These are phyloP conservation scores for Candida neerlandica DNA, from an alignment of 1,139 yeast genomes.

Conservation along the genomic window DNA sequence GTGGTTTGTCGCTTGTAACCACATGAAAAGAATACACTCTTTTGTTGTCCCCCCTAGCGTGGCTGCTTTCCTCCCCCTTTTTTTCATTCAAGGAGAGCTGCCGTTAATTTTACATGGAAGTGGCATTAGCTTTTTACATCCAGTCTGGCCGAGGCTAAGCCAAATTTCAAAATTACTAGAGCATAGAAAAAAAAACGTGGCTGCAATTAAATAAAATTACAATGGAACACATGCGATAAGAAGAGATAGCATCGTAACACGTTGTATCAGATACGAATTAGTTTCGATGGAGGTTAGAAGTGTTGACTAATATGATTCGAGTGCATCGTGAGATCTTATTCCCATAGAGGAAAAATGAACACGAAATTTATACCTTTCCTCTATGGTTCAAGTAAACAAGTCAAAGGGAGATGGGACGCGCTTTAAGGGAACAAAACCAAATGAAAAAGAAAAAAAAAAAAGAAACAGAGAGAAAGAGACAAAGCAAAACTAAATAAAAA, in stretches of 20 bases:
- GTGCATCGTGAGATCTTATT: background rate
- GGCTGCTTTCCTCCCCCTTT: background rate
- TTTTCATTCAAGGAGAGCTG: background rate
- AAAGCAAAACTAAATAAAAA: background rate
- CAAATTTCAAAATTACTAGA: background rate
- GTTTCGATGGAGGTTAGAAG: background rate
- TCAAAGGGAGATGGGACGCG: too few species aligned
- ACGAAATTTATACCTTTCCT: background rate
- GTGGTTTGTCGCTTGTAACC: background rate
- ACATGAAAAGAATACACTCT: background rate
- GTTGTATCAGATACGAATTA: conserved; percentile 1
- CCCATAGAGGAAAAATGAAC: background rate
- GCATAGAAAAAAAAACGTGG: background rate
- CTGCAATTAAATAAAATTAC: background rate
- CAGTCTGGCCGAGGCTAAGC: background rate
- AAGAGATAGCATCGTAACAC: background rate
- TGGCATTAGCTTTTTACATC: background rate
- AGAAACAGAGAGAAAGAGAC: background rate
- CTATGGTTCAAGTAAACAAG: too few species aligned
- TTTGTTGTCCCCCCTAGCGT: background rate
- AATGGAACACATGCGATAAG: background rate
- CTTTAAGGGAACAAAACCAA: background rate
- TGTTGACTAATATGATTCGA: background rate
- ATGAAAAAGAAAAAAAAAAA: background rate
- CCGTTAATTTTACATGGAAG: background rate